Conservation (phyloP, 306 rosid genomes). For the Heteromeles arbutifolia region DNA sequence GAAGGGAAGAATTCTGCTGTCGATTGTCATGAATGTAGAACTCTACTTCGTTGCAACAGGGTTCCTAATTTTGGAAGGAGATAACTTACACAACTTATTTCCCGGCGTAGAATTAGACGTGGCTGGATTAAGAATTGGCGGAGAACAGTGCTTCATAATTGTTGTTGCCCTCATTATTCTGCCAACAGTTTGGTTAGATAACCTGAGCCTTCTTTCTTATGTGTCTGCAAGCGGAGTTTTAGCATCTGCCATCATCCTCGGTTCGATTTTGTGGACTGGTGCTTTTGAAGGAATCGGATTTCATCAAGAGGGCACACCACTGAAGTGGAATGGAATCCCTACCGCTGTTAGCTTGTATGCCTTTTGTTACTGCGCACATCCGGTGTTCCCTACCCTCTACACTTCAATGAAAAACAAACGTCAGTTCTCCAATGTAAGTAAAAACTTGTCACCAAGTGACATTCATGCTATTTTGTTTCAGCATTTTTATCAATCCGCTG, state of each 20-base stretch:
- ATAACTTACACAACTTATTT: constrained; percentile 54
- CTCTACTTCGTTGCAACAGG: constrained; percentile 72
- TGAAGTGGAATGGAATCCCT: constrained; percentile 59
- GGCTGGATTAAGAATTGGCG: constrained; percentile 35
- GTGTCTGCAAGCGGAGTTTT: constrained; percentile 79
- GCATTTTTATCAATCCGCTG: background rate
- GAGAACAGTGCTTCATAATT: constrained; percentile 44
- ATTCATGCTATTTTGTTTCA: background rate
- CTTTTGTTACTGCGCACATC: constrained; percentile 85
- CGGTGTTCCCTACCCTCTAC: constrained; percentile 77
- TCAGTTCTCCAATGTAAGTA: constrained; percentile 76
- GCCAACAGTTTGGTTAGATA: constrained; percentile 76
- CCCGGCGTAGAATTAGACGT: constrained; percentile 30
- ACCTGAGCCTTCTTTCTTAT: constrained; percentile 64
- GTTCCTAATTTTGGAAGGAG: constrained; percentile 76
- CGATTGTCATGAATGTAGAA: constrained; percentile 52
- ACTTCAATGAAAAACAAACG: constrained; percentile 65
- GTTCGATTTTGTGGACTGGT: constrained; percentile 58
- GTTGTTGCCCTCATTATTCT: constrained; percentile 45
- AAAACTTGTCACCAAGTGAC: background rate
- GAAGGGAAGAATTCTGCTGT: constrained; percentile 44
- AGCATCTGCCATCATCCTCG: constrained; percentile 58
- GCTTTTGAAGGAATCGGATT: constrained; percentile 53
- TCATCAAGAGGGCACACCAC: constrained; percentile 33
- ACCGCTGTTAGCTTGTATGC: constrained; percentile 67